Conservation (phyloP, 306 rosid species). For the Arachis hypogaea region DNA sequence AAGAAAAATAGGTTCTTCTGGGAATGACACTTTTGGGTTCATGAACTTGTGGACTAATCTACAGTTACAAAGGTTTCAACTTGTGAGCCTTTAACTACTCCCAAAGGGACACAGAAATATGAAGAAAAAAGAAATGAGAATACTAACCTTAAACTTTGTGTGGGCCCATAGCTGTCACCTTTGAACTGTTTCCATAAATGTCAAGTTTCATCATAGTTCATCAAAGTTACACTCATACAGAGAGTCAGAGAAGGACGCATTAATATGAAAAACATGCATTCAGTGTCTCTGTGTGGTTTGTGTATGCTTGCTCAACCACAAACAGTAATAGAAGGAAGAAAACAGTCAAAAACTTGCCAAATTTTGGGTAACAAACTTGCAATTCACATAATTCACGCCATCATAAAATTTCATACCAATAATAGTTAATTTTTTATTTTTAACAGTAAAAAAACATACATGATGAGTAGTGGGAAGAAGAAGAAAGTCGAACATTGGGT, state of each 20-base stretch:
- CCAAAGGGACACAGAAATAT: slow-evolving; percentile 18
- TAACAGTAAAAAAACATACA: background rate
- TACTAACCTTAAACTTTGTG: slow-evolving; percentile 28
- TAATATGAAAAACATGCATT: background rate
- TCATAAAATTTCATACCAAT: background rate
- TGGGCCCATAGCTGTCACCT: slow-evolving; percentile 30
- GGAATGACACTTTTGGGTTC: slow-evolving; percentile 6
- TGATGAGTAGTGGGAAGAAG: background rate
- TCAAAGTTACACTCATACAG: background rate
- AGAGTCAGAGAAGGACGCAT: background rate
- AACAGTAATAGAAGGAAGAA: too few species aligned
- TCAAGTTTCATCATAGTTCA: slow-evolving; percentile 31
- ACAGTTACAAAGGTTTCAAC: slow-evolving; percentile 9
- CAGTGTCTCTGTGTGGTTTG: too few species aligned
- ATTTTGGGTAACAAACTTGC: background rate
- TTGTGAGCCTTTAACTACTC: slow-evolving; percentile 42
- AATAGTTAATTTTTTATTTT: background rate
- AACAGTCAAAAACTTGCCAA: background rate
- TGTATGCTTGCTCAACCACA: background rate
- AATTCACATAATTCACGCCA: background rate
- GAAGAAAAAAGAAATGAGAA: background rate
- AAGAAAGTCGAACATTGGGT: background rate
- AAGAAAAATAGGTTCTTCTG: background rate
- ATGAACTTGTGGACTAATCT: slow-evolving; percentile 45
- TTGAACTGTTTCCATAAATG: slow-evolving; percentile 46